Base-by-base conservation (phyloP, 768 basidiomycete genomes). In the Austroboletus festivus region DNA sequence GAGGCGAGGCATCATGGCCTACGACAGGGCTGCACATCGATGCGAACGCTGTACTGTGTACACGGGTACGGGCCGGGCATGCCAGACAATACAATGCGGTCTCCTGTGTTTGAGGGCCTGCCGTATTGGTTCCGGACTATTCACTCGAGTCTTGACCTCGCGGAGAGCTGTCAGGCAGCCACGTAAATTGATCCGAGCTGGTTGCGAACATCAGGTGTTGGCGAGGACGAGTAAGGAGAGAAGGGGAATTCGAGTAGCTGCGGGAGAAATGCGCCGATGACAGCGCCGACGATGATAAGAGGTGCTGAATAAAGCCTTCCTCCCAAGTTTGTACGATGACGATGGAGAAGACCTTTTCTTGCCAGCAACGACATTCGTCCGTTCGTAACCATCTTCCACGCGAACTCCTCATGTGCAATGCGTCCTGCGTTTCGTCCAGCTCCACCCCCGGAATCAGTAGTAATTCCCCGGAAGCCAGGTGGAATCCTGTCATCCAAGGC, bases 321-420 rank as follows among this genome's bases (percentile, higher is more conserved):
- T 12, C 31, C 38, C 39, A 23, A 35, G 30, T 46, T 37, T 40
- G 34, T 24, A 20, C 12, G 31, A 33, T 37, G 20, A n/a, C 9
- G 38, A 42, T 26, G 24, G 31, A 51, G 18, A 42, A 18, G 42
- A 28, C 11, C 43, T 28, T 30, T 37, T 51, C 44, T 38, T 42
- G 42, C 33, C 28, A 28, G 22, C 41, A 38, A 42, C 31, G 56
- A 40, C 52, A 39, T 44, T 42, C 48, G 42, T 47, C 42, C 50
- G 38, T 51, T 57, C 28, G 31, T 33, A 41, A 44, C 47, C 18
- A 30, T 39, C n/a, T 55, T 56, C 51, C 51, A 49, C 51, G 55
- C 54, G 50, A 56, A 52, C 40, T 56, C 58, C 56, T 50, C 64
- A 24, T 64, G 63, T 18, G 2, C n/a, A n/a, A n/a, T n/a, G n/a